Percentiles rank a stretch among this genome's conserved stretches.
Evolutionary conservation across 1,284 basidiomycete species (phyloP).

Genomic region (Moesziomyces antarcticus): DNA sequence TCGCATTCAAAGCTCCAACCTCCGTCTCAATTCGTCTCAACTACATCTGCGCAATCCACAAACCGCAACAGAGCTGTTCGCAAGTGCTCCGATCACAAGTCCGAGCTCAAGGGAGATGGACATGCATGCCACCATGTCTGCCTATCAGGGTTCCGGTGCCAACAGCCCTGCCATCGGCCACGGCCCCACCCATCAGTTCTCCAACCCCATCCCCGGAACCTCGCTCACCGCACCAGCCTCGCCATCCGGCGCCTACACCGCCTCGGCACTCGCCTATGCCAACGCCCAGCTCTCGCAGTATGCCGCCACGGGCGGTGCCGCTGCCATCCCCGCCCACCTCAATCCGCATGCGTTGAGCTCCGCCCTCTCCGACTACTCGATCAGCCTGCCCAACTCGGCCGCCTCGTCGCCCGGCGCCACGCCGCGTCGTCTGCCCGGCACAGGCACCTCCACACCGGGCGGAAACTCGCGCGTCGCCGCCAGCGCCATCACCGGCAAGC

Average conservation of each 20-base stretch:
- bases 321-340: slow-evolving; percentile 50
- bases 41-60: neutral
- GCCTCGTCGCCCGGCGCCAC: slow-evolving; percentile 56
- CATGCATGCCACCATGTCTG: slow-evolving; percentile 51
- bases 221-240: slow-evolving; percentile 47
- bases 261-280: slow-evolving; percentile 55
- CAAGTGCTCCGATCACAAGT: slow-evolving; percentile 7
- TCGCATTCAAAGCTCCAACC: neutral
- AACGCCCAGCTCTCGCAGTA: slow-evolving; percentile 60
- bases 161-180: slow-evolving; percentile 45
- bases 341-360: slow-evolving; percentile 53
- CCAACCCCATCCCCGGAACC: slow-evolving; percentile 22
- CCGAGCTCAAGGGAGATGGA: slow-evolving; percentile 39
- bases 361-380: slow-evolving; percentile 55
- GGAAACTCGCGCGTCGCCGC: slow-evolving; percentile 57
- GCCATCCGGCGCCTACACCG: slow-evolving; percentile 42
- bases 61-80: neutral
- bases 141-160: slow-evolving; percentile 49
- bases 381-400: slow-evolving; percentile 51
- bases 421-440: slow-evolving; percentile 45
- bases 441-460: slow-evolving; percentile 42
- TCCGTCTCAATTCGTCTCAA: neutral
- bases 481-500: slow-evolving; percentile 58
- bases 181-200: slow-evolving; percentile 16
- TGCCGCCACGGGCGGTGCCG: slow-evolving; percentile 39